Evolutionary conservation across 768 basidiomycete species (phyloP).

Genomic region (Rhizopogon vesiculosus): DNA sequence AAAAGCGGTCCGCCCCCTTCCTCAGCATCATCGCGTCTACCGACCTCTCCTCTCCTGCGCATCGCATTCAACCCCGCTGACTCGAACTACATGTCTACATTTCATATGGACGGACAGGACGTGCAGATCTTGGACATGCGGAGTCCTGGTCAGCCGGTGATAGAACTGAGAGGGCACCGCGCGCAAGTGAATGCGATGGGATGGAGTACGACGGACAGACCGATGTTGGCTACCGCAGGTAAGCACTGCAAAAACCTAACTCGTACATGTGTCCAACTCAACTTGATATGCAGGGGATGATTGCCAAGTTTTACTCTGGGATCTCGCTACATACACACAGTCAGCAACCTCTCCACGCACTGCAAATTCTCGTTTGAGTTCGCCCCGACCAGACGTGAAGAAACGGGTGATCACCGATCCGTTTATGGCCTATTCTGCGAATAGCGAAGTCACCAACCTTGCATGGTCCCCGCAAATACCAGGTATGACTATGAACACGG

Average conservation of each 20-base stretch:
- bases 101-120: conserved; percentile 89
- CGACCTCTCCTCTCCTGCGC: conserved; percentile 76
- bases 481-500: conserved; percentile 70
- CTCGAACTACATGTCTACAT: conserved; percentile 95
- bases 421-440: conserved; percentile 78
- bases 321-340: conserved; percentile 64
- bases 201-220: conserved; percentile 84
- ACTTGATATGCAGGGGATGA: conserved; percentile 68
- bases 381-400: conserved; percentile 78
- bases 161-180: conserved; percentile 83
- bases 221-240: conserved; percentile 87
- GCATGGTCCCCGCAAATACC: conserved; percentile 88
- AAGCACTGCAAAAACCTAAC: conserved; percentile 16
- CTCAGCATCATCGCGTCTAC: conserved; percentile 61
- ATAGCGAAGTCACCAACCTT: conserved; percentile 73
- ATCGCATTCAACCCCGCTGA: conserved; percentile 90
- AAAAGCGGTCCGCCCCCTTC: conserved; percentile 59
- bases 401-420: conserved; percentile 72
- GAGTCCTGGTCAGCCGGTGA: conserved; percentile 91
- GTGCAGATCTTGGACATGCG: conserved; percentile 96
- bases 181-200: conserved; percentile 82
- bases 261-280: background rate
- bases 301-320: conserved; percentile 92
- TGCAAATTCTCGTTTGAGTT: conserved; percentile 68
- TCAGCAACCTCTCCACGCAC: conserved; percentile 63